Base-by-base conservation (phyloP, 345 rosid genomes). In the Streptanthus diversifolius region DNA sequence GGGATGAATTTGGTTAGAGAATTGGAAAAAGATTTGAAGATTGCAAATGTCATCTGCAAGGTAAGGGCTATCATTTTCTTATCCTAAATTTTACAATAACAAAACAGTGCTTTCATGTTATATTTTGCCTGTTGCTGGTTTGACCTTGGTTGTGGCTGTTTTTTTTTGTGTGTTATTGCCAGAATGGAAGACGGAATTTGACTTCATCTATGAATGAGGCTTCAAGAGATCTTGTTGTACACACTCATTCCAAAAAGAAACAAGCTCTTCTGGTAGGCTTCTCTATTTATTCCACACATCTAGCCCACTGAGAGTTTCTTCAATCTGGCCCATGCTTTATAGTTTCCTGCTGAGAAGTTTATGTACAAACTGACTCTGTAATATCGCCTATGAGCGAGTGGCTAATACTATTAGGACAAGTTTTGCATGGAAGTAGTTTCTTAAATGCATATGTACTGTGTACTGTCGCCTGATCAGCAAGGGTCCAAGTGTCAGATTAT, bases 1-100 rank as follows among this genome's bases (percentile, higher is more conserved):
- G 99, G 99, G 82, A 91, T 95, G 98, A 78, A 95, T 85, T 82
- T 95, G 85, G 98, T 95, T 65, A 86, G 98, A 68, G 99, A 95
- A 79, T 82, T 95, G 82, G 99, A 95, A 82, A 95, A 83, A 73
- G 99, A 95, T 83, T 85, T 95, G 83, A 90, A 91, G 95, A 78
- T 95, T 80, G 96, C 99, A 10, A 90, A 85, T 78, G 93, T 95
- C 57, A 95, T 95, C 71, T 90, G 96, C 85, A 95, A 80, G 96
- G 99, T 90, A 82, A 79, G 88, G 53, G 53, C 60, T 43, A 1
- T 66, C 40, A 14, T 48, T 10, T 47, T 58, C 21, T 66, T 72
- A 48, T 33, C 52, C 29, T 65, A 8, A 27, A 14, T 24, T 59
- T 22, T 25, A 45, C 47, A 24, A 21, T 18, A 70, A 10, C 22